phyloP scores from a whole-genome alignment of 345 rosid species.

The Eucalyptus paniculata region DNA sequence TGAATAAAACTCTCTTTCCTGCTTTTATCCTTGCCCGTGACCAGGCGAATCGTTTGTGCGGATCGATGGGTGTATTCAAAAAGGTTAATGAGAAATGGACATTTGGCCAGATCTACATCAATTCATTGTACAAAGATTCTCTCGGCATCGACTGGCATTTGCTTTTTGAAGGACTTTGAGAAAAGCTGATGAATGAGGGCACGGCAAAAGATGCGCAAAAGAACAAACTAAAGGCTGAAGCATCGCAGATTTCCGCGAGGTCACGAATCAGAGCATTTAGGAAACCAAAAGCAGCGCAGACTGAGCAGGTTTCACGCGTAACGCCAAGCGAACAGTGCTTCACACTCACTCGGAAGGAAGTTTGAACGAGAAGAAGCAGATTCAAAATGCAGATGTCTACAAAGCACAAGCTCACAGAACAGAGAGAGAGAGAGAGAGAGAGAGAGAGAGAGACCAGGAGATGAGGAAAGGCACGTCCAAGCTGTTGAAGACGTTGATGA shows the following conservation, averaged over 20 bases:
- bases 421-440: too few relatives aligned
- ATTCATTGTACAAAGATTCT: not conserved
- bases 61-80: not conserved
- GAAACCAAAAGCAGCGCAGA: not conserved
- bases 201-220: not conserved
- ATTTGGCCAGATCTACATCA: not conserved
- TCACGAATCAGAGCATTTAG: not conserved
- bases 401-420: not conserved
- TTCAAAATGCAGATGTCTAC: not conserved
- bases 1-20: not conserved
- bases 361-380: rapidly evolving
- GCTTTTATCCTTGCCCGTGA: not conserved
- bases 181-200: not conserved
- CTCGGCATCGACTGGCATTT: not conserved
- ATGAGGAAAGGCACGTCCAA: conserved; percentile 36
- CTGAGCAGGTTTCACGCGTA: not conserved
- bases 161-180: not conserved
- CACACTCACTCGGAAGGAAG: not conserved
- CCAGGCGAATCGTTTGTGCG: not conserved
- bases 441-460: conserved; percentile 4
- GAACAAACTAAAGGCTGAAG: not conserved
- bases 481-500: conserved; percentile 37
- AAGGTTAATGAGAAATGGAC: not conserved
- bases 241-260: not conserved
- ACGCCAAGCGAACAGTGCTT: not conserved